Evolutionary conservation across 176 grass and related monocot genomes (phyloP), one percentile per base, ranked within the genome.

Genomic region (Oropetium thomaeum): DNA sequence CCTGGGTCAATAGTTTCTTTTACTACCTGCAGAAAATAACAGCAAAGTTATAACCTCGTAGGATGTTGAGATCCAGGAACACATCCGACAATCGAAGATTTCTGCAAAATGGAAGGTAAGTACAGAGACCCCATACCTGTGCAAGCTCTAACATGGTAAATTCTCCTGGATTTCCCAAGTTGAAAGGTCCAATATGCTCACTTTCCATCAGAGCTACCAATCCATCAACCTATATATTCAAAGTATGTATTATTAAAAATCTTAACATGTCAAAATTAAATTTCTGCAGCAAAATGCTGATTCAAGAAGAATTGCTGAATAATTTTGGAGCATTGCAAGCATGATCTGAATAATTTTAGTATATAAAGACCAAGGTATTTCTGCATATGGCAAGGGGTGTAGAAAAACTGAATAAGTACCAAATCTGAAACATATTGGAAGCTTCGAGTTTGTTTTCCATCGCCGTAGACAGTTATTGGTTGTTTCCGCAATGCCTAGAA

Each of bases 121-220:
- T 64, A 34, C 10, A 29, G 52, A 22, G 30, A 34, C 20, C 5
- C 12, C 44, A 92, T 38, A 98, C 96, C 91, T 98, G 58, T 65
- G 96, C 89, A 82, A 97, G 86, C 79, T 97, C 95, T 67, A 92
- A 79, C 88, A 97, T 97, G 69, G 91, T 97, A 85, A 97, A 97
- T 60, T 97, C 95, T 38, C 86, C 91, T 20, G 95, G 95, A 87
- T 93, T 97, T 38, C 91, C 95, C 77, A 97, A 97, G 81, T 97
- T 97, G 79, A 97, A 97, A 58, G 95, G 95, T 71, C 91, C 91
- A 47, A 89, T 81, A 62, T 97, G 87, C 16, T 93, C 79, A 47
- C 83, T 77, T 87, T 97, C 90, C 44, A 47, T 47, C 44, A 47
- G 13, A 47, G 15, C 19, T 47, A 47, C 44, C 44, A 47, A 47